Evolutionary conservation across 352 stramenopile species (phyloP), one percentile per base, ranked within the genome.

Genomic region (Plasmopara viticola): DNA sequence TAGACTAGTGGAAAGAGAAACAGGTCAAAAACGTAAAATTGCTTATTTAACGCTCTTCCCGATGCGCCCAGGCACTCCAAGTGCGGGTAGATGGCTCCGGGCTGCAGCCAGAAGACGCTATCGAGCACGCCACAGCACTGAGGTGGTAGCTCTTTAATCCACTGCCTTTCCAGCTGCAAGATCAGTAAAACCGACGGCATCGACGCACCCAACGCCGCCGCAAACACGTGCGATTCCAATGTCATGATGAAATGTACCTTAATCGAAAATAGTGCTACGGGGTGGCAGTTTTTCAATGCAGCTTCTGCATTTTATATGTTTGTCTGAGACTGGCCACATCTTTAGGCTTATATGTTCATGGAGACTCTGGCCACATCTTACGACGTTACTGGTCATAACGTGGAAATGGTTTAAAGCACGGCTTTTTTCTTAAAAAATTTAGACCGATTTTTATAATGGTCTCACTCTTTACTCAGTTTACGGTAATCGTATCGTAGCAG

Each of bases 1-100:
- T 82, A 82, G 50, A 79, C 63, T n/a, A 71, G 28, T 9, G 72
- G 72, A 64, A 75, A 82, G 29, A 75, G 47, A 25, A 79, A 17
- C 37, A 83, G 55, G 47, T 83, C 72, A 39, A 79, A 77, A 14
- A 44, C 30, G 51, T 77, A 77, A 34, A 73, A 75, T 10, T 78
- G 60, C 35, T 63, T 13, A 51, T 82, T 78, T 10, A 82, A 48
- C 13, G 52, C 51, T 40, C 71, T 54, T 0, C 71, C 71, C 0
- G 48, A 34, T 0, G 29, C 34, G 0, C 68, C 68, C 14, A 79
- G 58, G 44, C 72, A 82, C 51, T 50, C 43, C 29, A 82, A 54
- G 38, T 79, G 66, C 31, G 68, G 64, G 17, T 56, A 56, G 38
- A 77, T 57, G n/a, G 41, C 46, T 2, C 56, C 49, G 0, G 68